Percentiles rank a stretch among this genome's conserved stretches.
Conservation (phyloP, 768 basidiomycete species). For the Cytidiella melzeri region DNA sequence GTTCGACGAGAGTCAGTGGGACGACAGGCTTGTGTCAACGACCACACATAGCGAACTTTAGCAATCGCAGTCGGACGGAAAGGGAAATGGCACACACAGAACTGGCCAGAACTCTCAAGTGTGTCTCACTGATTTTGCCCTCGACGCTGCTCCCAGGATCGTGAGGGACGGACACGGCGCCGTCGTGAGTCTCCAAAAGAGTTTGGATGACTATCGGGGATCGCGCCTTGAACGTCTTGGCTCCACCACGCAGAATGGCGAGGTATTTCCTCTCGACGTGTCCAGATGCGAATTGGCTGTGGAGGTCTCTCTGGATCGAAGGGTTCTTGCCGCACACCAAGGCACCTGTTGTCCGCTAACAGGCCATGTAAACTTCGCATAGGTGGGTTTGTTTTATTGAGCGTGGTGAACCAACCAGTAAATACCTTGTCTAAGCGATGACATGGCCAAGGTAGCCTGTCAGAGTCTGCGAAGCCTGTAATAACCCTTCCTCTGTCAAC, state of each 20-base stretch:
- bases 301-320: conserved; percentile 39
- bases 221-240: conserved; percentile 33
- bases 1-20: conserved; percentile 51
- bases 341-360: conserved; percentile 57
- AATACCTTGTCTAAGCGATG: conserved; percentile 65
- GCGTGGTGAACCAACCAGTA: not conserved
- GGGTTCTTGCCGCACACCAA: conserved; percentile 48
- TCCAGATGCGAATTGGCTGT: conserved; percentile 46
- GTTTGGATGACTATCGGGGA: conserved; percentile 36
- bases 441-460: conserved; percentile 37
- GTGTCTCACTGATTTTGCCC: not conserved
- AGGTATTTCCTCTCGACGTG: conserved; percentile 54
- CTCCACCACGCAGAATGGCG: conserved; percentile 53
- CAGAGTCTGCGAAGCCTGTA: not conserved
- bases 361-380: not conserved
- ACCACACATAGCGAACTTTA: not conserved
- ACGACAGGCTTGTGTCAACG: conserved; percentile 34
- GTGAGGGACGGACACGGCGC: conserved; percentile 33
- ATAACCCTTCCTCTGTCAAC: no score
- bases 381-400: no score
- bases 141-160: not conserved
- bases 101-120: not conserved
- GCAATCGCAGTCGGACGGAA: not conserved
- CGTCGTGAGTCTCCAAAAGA: conserved; percentile 38
- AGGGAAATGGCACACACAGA: conserved; percentile 1